Evolutionary conservation across 2,329 filamentous ascomycete genomes (phyloP).

Genomic region (Sphaerostilbella broomeana): DNA sequence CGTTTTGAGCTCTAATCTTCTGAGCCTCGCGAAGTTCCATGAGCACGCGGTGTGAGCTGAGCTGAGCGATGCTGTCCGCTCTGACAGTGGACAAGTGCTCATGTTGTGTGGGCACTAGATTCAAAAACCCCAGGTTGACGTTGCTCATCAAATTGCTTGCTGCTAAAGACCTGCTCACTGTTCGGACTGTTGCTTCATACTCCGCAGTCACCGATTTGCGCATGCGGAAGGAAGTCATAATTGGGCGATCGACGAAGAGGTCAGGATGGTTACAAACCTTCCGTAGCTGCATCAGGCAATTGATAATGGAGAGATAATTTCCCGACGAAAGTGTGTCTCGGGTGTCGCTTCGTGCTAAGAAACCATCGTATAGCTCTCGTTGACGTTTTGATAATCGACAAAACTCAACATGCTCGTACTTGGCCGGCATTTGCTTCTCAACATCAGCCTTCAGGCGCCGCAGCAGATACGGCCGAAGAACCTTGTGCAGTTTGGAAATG

Average conservation of each 20-base stretch:
- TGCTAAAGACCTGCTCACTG: constrained; percentile 62
- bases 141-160: constrained; percentile 53
- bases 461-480: constrained; percentile 84
- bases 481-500: constrained; percentile 88
- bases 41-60: constrained; percentile 64
- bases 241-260: constrained; percentile 89
- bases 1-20: constrained; percentile 51
- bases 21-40: constrained; percentile 68
- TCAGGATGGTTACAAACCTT: constrained; percentile 99
- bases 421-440: constrained; percentile 97
- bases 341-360: constrained; percentile 84
- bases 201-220: constrained; percentile 66
- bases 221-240: constrained; percentile 96
- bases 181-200: constrained; percentile 65
- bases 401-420: constrained; percentile 95
- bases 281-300: constrained; percentile 92
- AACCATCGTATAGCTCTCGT: constrained; percentile 92
- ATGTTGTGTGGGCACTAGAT: constrained; percentile 65
- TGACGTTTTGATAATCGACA: constrained; percentile 94
- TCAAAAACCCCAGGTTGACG: constrained; percentile 70
- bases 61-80: constrained; percentile 52
- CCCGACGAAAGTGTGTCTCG: constrained; percentile 82
- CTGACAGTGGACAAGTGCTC: constrained; percentile 55
- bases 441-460: constrained; percentile 91
- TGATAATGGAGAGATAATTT: constrained; percentile 97